phyloP scores from a whole-genome alignment of 2,329 filamentous ascomycete species.

The Leptographium lundbergii region DNA sequence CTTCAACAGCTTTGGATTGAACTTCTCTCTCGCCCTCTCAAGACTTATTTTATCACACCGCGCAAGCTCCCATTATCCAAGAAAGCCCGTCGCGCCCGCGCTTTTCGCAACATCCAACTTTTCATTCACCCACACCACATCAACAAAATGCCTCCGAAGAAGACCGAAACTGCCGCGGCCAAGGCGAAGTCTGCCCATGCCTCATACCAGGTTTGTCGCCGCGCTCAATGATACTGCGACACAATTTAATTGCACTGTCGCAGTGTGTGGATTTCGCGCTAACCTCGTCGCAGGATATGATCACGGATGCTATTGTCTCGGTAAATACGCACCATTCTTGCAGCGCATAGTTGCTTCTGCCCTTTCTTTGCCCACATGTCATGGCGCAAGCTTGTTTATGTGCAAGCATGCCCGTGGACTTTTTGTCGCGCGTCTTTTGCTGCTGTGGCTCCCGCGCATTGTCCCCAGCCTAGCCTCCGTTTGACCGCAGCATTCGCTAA shows the following conservation, averaged over 20 bases:
- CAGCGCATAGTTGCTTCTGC: background rate
- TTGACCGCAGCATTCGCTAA: background rate
- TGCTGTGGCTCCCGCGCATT: background rate
- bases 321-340: slow-evolving; percentile 29
- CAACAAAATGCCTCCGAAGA: slow-evolving; percentile 46
- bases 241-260: background rate
- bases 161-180: slow-evolving; percentile 31
- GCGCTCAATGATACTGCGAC: background rate
- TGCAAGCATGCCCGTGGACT: background rate
- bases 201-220: slow-evolving; percentile 43
- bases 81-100: slow-evolving; percentile 9
- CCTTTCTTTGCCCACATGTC: slow-evolving; percentile 7
- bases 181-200: slow-evolving; percentile 38
- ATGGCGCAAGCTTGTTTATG: background rate
- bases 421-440: background rate
- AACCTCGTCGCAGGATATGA: slow-evolving; percentile 39
- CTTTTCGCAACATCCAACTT: background rate
- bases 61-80: slow-evolving; percentile 5
- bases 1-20: background rate
- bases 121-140: background rate
- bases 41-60: background rate
- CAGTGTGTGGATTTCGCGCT: background rate
- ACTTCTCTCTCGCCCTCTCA: slow-evolving; percentile 8
- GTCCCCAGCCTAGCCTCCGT: background rate
- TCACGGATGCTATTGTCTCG: slow-evolving; percentile 47